Evolutionary conservation across 805 yeast species (phyloP).

Genomic region (Soucietia sequanensis): DNA sequence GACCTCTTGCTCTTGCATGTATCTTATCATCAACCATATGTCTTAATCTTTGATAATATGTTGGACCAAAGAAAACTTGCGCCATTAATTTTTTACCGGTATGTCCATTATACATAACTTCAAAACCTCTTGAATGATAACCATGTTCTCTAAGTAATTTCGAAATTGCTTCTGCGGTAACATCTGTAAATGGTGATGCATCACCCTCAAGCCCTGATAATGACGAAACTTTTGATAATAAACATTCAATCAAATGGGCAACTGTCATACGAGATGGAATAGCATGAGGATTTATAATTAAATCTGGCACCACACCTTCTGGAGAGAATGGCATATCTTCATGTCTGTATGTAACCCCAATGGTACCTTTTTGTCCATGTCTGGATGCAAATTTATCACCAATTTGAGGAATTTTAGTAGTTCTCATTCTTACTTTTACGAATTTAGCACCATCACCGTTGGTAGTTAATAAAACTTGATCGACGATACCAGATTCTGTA

Average conservation of each 20-base stretch:
- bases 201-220: constrained; percentile 97
- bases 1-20: constrained; percentile 99
- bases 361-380: constrained; percentile 99
- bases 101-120: constrained; percentile 98
- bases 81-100: constrained; percentile 98
- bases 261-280: constrained; percentile 99
- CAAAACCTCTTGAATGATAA: constrained; percentile 97
- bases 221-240: constrained; percentile 91
- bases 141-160: constrained; percentile 91
- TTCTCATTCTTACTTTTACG: constrained; percentile 98
- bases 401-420: constrained; percentile 97
- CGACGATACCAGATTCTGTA: constrained; percentile 97
- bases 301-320: constrained; percentile 96
- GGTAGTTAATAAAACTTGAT: constrained; percentile 93
- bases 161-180: constrained; percentile 96
- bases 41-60: constrained; percentile 96
- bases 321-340: constrained; percentile 98
- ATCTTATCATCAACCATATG: constrained; percentile 99
- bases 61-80: constrained; percentile 99
- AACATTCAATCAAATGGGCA: constrained; percentile 98
- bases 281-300: constrained; percentile 98
- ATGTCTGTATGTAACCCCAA: constrained; percentile 97
- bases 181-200: constrained; percentile 98
- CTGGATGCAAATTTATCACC: constrained; percentile 99
- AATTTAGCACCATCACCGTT: constrained; percentile 98